Base-by-base conservation (phyloP, 768 basidiomycete species). In the Hypholoma fasciculare region DNA sequence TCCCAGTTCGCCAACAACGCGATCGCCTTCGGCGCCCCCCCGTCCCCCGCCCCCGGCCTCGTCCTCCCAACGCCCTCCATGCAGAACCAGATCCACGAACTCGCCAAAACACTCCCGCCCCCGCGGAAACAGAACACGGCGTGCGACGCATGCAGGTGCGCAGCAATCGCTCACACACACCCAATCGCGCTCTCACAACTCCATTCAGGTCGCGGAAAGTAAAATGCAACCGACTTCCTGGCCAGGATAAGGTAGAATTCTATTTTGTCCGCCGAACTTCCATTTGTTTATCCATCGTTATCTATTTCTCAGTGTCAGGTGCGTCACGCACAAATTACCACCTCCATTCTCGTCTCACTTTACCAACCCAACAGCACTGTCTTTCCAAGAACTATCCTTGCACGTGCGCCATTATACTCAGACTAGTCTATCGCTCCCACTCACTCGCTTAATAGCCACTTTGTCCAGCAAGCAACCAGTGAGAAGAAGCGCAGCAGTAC, bases 81-180 rank as follows among this genome's bases (percentile, higher is more conserved):
- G 65, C 90, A 92, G 77, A 90, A 85, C 65, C 89, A 92, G 72
- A 88, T 91, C 54, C 88, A 90, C 66, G 90, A 92, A 67, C 82
- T 90, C 38, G 87, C 88, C 53, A 90, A 89, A 76, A 83, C 87
- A 0, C 81, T 90, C 0, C 89, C 92, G 1, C 89, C 90, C n/a
- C 90, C 92, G 6, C 78, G 94, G 57, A 94, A 93, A 71, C 94
- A 95, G 75, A 96, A 96, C 69, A 91, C 92, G 19, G 94, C 94
- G 26, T 96, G 94, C 73, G 94, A 96, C 77, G 90, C 90, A 52
- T 96, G 94, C 85, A 89, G 90, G 90, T 88, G 7, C 58, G 75
- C 62, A 40, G 26, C 27, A 27, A 17, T 48, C 9, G 7, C 23
- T 56, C 9, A 37, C 27, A 17, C 8, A n/a, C 34, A 43, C 11